A percentile compares a stretch with the other conserved stretches of the same genome.
These are phyloP conservation scores for Saccharomyces hybrid DNA, from an alignment of 1,139 yeast genomes.

Conservation along the genomic window DNA sequence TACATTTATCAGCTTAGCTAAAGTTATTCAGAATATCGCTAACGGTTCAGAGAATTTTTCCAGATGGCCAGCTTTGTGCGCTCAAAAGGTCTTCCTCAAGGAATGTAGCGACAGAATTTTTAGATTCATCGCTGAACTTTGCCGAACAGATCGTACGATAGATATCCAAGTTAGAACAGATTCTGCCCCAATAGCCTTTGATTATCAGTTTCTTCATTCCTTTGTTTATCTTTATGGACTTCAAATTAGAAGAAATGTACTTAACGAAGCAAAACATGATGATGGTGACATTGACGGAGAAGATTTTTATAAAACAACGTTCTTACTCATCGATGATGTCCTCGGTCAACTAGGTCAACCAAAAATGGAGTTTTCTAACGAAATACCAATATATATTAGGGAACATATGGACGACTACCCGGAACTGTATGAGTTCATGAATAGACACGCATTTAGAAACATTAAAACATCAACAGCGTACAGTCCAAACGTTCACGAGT, in stretches of 20 bases:
- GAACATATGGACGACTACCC: no score
- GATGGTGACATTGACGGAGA: no score
- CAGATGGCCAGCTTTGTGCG: constrained; percentile 51
- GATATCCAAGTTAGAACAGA: constrained; percentile 14
- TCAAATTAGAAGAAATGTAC: neutral
- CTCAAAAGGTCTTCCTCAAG: constrained; percentile 39
- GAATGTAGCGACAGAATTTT: constrained; percentile 42
- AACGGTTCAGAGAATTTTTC: constrained; percentile 59
- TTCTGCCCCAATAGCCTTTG: constrained; percentile 27
- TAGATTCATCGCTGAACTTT: constrained; percentile 39
- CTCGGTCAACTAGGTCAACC: no score
- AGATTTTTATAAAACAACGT: no score
- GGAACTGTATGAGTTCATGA: no score
- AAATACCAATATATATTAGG: no score
- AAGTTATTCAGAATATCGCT: constrained; percentile 80
- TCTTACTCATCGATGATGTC: no score
- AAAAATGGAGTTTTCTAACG: no score
- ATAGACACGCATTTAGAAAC: no score
- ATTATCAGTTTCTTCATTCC: constrained; percentile 54
- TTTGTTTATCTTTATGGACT: constrained; percentile 57
- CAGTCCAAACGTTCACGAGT: no score
- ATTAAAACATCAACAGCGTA: no score
- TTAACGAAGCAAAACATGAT: no score
- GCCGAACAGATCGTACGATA: constrained; percentile 21
- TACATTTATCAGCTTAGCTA: constrained; percentile 73